Conservation (phyloP, 2,329 filamentous ascomycete species). For the Cephalotrichum gorgonifer region DNA sequence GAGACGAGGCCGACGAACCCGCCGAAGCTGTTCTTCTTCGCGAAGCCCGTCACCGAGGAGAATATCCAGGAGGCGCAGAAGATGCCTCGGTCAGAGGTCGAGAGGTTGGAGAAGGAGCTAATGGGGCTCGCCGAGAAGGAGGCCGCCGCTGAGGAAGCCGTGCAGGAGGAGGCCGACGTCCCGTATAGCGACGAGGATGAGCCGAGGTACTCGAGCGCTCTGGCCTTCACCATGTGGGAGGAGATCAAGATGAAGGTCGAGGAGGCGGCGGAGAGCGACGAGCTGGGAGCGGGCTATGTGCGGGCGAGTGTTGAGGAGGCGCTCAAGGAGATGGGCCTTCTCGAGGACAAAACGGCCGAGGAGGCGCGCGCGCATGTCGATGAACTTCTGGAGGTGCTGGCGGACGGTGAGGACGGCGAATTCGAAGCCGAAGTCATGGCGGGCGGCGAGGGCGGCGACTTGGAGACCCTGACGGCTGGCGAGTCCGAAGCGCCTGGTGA, state of each 20-base stretch:
- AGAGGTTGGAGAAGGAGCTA: constrained; percentile 57
- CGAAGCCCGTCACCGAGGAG: constrained; percentile 66
- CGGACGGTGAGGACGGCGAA: constrained; percentile 6
- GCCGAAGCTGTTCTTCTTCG: constrained; percentile 81
- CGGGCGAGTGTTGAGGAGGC: constrained; percentile 45
- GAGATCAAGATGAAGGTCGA: constrained; percentile 45
- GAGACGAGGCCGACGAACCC: constrained; percentile 55
- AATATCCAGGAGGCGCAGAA: constrained; percentile 67
- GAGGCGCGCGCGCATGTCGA: constrained; percentile 39
- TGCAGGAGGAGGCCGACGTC: constrained; percentile 10
- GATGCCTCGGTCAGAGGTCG: constrained; percentile 51
- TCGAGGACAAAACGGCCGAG: constrained; percentile 30
- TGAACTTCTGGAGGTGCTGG: constrained; percentile 36
- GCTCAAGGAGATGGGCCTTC: constrained; percentile 41
- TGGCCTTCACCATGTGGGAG: constrained; percentile 35
- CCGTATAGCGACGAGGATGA: not conserved
- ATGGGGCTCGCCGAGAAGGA: constrained; percentile 34
- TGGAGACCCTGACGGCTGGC: too few relatives aligned
- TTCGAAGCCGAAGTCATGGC: not conserved
- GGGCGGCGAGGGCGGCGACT: constrained; percentile 2
- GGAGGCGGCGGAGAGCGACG: constrained; percentile 47
- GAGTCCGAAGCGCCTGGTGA: too few relatives aligned
- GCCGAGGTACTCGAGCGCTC: constrained; percentile 11
- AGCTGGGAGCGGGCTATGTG: constrained; percentile 38
- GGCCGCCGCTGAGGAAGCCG: constrained; percentile 12